These are phyloP conservation scores for Pugionium dolabratum DNA, from an alignment of 345 rosid genomes.

Conservation along the genomic window DNA sequence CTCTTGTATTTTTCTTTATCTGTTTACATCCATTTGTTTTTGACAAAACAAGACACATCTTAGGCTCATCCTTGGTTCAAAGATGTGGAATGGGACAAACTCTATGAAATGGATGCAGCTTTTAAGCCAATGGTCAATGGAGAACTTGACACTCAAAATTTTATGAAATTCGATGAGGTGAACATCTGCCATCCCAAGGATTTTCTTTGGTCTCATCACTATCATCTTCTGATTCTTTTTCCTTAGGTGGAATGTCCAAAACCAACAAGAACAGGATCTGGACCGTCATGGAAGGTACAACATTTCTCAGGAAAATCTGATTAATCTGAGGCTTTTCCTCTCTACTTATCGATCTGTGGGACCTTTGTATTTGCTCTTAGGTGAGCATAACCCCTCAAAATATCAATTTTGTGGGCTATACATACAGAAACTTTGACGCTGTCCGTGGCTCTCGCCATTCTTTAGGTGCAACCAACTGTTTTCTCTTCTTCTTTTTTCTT, in stretches of 20 bases:
- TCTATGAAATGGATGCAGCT: constrained; percentile 87
- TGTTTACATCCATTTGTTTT: constrained; percentile 7
- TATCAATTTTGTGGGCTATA: constrained; percentile 86
- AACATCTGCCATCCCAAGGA: constrained; percentile 9
- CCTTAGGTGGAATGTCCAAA: constrained; percentile 53
- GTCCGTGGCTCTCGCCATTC: constrained; percentile 58
- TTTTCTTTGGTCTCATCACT: constrained; percentile 2
- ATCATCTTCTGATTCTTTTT: constrained; percentile 20
- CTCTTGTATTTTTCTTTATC: not conserved
- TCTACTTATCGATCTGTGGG: constrained; percentile 7
- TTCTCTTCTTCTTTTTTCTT: not conserved
- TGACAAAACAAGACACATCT: constrained; percentile 19
- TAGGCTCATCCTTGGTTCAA: constrained; percentile 98
- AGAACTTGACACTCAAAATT: constrained; percentile 88
- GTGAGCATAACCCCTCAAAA: constrained; percentile 59
- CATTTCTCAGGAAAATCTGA: not conserved
- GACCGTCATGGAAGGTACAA: constrained; percentile 73
- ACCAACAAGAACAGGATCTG: constrained; percentile 64
- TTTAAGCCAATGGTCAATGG: constrained; percentile 84
- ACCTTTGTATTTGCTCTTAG: constrained; percentile 43
- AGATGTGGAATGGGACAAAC: constrained; percentile 73
- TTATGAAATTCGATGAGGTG: constrained; percentile 93
- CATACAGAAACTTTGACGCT: constrained; percentile 86
- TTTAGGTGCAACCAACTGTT: constrained; percentile 47
- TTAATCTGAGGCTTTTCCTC: not conserved